Conservation (phyloP, 257 asterid species). For the Plantago major region DNA sequence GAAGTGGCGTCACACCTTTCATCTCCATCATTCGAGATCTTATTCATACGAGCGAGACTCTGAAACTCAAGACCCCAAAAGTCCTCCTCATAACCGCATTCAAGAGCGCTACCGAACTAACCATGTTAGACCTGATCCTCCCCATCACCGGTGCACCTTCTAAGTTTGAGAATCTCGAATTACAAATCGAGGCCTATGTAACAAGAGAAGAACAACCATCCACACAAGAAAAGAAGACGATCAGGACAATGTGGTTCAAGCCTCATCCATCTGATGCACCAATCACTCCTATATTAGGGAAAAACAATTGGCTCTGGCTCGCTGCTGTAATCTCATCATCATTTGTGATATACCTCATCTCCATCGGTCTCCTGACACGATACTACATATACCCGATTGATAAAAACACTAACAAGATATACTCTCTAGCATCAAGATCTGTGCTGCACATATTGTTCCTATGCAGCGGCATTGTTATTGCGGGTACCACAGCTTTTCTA, state of each 20-base stretch:
- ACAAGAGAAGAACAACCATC: constrained; percentile 52
- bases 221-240: constrained; percentile 21
- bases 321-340: constrained; percentile 57
- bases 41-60: constrained; percentile 33
- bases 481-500: constrained; percentile 39
- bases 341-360: constrained; percentile 54
- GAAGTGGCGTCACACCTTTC: constrained; percentile 91
- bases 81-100: constrained; percentile 61
- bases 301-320: constrained; percentile 64
- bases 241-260: constrained; percentile 49
- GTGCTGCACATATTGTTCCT: constrained; percentile 41
- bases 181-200: constrained; percentile 62
- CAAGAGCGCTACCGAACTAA: constrained; percentile 58
- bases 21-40: constrained; percentile 76
- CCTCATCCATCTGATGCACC: constrained; percentile 53
- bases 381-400: constrained; percentile 63
- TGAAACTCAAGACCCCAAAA: constrained; percentile 43
- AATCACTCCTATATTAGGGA: constrained; percentile 50
- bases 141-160: constrained; percentile 47
- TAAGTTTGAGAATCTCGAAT: constrained; percentile 27
- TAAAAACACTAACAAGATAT: constrained; percentile 44
- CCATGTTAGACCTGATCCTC: constrained; percentile 66
- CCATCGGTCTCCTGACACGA: constrained; percentile 41
- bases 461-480: constrained; percentile 38
- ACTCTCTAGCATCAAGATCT: constrained; percentile 28